Evolutionary conservation across 2,329 filamentous ascomycete species (phyloP).

Genomic region (Rhytidhysteron rufulum): DNA sequence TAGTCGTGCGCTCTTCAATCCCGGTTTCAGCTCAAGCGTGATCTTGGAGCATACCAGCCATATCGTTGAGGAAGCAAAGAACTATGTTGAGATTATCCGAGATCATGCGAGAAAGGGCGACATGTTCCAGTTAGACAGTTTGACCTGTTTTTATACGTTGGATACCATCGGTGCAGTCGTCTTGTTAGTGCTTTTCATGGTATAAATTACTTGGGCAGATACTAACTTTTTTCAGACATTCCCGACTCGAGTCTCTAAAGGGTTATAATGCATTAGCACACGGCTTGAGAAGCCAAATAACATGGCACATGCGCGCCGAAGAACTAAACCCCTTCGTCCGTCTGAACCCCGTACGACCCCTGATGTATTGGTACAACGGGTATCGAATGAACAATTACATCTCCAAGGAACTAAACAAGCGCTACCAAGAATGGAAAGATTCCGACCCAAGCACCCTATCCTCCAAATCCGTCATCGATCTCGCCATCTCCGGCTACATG

Average conservation of each 20-base stretch:
- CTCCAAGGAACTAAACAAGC: constrained; percentile 11
- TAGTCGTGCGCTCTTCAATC: constrained; percentile 8
- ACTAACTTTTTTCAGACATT: no score
- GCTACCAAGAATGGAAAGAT: constrained; percentile 8
- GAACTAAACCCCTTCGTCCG: constrained; percentile 3
- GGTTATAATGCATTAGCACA: no score
- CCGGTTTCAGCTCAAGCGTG: constrained; percentile 8
- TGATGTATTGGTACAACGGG: constrained; percentile 11
- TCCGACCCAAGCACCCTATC: neutral
- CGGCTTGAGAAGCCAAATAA: neutral
- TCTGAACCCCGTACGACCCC: constrained; percentile 6
- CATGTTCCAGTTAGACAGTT: constrained; percentile 5
- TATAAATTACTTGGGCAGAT: no score
- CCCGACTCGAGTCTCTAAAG: no score
- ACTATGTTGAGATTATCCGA: constrained; percentile 8
- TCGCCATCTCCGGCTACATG: constrained; percentile 4
- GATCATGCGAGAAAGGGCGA: constrained; percentile 1
- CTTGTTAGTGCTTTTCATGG: constrained; percentile 8
- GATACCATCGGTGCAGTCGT: constrained; percentile 9
- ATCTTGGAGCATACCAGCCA: constrained; percentile 6
- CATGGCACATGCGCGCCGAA: neutral
- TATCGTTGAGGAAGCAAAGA: constrained; percentile 7
- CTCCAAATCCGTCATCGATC: constrained; percentile 2
- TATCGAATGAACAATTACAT: constrained; percentile 12
- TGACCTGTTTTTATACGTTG: constrained; percentile 6